These are phyloP conservation scores for Heracleum sosnowskyi DNA, from an alignment of 129 eudicot genomes.

Conservation along the genomic window DNA sequence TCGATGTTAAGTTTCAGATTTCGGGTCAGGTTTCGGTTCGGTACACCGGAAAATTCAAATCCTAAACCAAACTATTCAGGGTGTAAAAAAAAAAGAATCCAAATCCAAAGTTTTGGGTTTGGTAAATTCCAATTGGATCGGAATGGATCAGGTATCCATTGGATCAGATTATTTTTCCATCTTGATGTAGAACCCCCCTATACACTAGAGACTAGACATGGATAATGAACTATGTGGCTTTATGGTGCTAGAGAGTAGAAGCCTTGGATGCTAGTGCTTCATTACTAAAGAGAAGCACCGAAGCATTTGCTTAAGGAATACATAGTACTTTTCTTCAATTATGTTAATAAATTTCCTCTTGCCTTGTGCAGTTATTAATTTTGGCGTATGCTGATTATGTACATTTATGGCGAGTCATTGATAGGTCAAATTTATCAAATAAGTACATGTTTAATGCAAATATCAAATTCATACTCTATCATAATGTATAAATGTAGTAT, in stretches of 20 bases:
- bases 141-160: no score
- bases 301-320: background rate
- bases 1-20: no score
- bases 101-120: no score
- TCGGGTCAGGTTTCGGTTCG: no score
- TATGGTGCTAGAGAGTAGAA: background rate
- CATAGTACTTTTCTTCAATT: background rate
- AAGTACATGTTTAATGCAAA: background rate
- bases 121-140: no score
- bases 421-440: background rate
- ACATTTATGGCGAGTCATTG: background rate
- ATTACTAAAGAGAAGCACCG: background rate
- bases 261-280: background rate
- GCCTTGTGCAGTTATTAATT: background rate
- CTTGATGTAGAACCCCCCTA: no score
- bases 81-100: no score
- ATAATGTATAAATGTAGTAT: background rate
- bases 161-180: no score
- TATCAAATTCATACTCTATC: background rate
- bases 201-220: background rate
- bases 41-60: no score
- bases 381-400: background rate
- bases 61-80: no score
- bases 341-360: background rate
- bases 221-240: background rate